Conservation (phyloP, 257 asterid species). For the Ehretia macrophylla region DNA sequence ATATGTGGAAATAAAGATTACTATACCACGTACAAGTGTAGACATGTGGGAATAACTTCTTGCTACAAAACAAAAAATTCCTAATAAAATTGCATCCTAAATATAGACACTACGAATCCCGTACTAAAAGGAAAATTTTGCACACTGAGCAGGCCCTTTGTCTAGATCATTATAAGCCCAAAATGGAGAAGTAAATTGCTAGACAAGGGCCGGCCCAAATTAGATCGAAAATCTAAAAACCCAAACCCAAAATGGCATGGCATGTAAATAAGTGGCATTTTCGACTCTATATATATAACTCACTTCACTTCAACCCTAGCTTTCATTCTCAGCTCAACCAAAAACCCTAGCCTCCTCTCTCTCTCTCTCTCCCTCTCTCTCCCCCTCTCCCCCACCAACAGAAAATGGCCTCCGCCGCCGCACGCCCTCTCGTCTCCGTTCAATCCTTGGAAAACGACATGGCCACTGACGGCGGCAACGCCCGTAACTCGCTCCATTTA, state of each 20-base stretch:
- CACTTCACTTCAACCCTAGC: slow-evolving; percentile 27
- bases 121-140: too few species aligned
- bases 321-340: not conserved
- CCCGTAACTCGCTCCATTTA: slow-evolving; percentile 44
- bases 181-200: too few species aligned
- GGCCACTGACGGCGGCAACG: slow-evolving; percentile 45
- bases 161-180: too few species aligned
- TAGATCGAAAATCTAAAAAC: not conserved
- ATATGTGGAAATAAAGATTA: too few species aligned
- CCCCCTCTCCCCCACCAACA: not conserved
- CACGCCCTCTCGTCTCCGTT: slow-evolving; percentile 63
- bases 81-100: too few species aligned
- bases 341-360: slow-evolving; percentile 27
- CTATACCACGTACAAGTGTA: too few species aligned
- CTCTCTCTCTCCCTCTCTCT: not conserved
- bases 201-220: slow-evolving; percentile 4
- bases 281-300: not conserved
- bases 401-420: slow-evolving; percentile 64
- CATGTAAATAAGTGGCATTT: slow-evolving; percentile 3
- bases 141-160: too few species aligned
- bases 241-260: not conserved
- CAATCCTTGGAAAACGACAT: slow-evolving; percentile 58
- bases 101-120: too few species aligned
- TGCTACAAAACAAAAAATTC: too few species aligned
- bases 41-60: too few species aligned